These are phyloP conservation scores for Colletotrichum trifolii DNA, from an alignment of 2,329 filamentous ascomycete genomes.

Conservation along the genomic window DNA sequence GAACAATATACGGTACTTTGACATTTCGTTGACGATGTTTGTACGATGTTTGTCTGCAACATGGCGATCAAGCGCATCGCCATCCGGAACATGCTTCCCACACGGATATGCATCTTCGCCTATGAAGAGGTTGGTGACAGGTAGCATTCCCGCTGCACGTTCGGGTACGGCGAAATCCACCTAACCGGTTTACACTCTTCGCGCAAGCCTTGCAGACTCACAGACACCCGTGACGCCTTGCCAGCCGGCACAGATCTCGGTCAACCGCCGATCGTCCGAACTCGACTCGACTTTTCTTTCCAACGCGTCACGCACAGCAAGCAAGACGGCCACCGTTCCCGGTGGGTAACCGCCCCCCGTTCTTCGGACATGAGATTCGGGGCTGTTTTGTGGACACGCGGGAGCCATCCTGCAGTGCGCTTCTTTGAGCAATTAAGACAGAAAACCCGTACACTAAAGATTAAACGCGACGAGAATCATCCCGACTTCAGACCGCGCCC, in stretches of 20 bases:
- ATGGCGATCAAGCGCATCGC: not conserved
- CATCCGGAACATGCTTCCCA: not conserved
- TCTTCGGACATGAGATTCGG: constrained; percentile 10
- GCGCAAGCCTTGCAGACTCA: not conserved
- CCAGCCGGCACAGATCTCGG: constrained; percentile 20
- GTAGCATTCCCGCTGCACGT: no score
- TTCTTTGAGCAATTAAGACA: no score
- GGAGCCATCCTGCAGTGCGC: no score
- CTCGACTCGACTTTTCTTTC: not conserved
- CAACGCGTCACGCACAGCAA: no score
- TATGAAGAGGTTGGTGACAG: no score
- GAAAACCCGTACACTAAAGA: no score
- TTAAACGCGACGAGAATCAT: no score
- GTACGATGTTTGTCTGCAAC: not conserved
- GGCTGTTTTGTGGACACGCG: not conserved
- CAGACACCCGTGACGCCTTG: constrained; percentile 2
- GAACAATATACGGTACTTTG: not conserved
- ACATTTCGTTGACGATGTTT: not conserved
- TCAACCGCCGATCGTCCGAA: constrained; percentile 20
- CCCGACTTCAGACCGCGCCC: no score
- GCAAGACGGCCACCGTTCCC: no score
- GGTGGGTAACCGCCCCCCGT: not conserved
- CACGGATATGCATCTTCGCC: no score
- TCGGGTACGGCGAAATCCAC: no score
- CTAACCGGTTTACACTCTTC: constrained; percentile 1